Conservation (phyloP, 2,329 filamentous ascomycete genomes). For the Sporothrix mexicana region DNA sequence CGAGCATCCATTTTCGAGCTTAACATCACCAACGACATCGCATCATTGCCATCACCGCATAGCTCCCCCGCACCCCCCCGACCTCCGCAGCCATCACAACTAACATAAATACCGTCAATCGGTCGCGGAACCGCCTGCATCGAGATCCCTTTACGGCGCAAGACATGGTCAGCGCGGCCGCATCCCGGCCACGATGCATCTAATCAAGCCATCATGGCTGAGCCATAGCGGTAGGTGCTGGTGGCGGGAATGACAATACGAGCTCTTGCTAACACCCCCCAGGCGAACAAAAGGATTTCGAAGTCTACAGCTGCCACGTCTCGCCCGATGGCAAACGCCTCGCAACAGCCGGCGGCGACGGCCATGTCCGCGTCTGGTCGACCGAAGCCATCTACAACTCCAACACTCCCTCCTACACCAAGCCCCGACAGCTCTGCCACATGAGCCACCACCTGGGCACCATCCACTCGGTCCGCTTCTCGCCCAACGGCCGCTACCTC, state of each 20-base stretch:
- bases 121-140: neutral
- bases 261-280: too few species aligned
- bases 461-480: slow-evolving; percentile 96
- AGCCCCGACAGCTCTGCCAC: slow-evolving; percentile 91
- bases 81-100: neutral
- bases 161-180: slow-evolving; percentile 37
- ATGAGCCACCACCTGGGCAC: slow-evolving; percentile 99
- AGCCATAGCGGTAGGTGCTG: slow-evolving; percentile 77
- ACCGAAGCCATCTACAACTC: slow-evolving; percentile 90
- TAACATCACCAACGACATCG: neutral
- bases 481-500: slow-evolving; percentile 90
- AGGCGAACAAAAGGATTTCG: slow-evolving; percentile 97
- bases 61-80: neutral
- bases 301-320: slow-evolving; percentile 97
- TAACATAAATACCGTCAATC: neutral
- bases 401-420: slow-evolving; percentile 70
- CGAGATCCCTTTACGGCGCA: slow-evolving; percentile 31
- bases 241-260: too few species aligned
- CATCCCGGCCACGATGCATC: slow-evolving; percentile 64
- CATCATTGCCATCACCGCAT: neutral
- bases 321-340: slow-evolving; percentile 92
- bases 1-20: slow-evolving; percentile 5
- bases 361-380: slow-evolving; percentile 97
- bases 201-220: slow-evolving; percentile 95
- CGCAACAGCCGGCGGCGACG: slow-evolving; percentile 94